These are phyloP conservation scores for Parmelia sp. DNA, from an alignment of 495 filamentous ascomycete genomes.

Conservation along the genomic window DNA sequence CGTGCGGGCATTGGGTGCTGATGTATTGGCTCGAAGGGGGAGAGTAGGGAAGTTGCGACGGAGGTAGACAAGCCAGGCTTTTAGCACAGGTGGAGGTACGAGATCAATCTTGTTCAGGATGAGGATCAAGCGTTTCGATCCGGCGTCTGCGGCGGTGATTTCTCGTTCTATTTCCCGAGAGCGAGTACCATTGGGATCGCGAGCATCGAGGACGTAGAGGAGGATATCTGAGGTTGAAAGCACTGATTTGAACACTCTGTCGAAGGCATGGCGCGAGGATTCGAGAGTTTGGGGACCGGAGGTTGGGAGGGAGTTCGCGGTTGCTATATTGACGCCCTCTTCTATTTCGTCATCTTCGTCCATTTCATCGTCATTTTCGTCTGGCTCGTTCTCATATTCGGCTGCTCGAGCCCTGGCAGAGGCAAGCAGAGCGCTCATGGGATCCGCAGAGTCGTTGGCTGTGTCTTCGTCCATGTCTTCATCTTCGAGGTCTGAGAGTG, in stretches of 20 bases:
- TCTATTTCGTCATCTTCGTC: slow-evolving; percentile 56
- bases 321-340: slow-evolving; percentile 45
- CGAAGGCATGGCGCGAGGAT: slow-evolving; percentile 76
- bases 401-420: slow-evolving; percentile 81
- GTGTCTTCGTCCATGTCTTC: slow-evolving; percentile 48
- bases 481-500: slow-evolving; percentile 41
- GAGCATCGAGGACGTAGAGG: slow-evolving; percentile 89
- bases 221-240: slow-evolving; percentile 83
- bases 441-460: slow-evolving; percentile 59
- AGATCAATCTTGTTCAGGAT: slow-evolving; percentile 97
- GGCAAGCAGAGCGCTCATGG: slow-evolving; percentile 89
- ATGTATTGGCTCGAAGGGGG: slow-evolving; percentile 77
- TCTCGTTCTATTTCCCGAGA: slow-evolving; percentile 85
- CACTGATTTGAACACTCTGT: slow-evolving; percentile 96
- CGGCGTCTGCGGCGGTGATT: slow-evolving; percentile 76
- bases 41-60: slow-evolving; percentile 89
- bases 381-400: slow-evolving; percentile 56
- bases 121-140: slow-evolving; percentile 83
- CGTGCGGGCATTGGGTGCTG: slow-evolving; percentile 77
- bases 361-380: slow-evolving; percentile 53
- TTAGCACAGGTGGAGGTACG: slow-evolving; percentile 71
- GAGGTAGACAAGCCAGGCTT: slow-evolving; percentile 77
- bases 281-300: slow-evolving; percentile 42
- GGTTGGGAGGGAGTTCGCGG: slow-evolving; percentile 28
- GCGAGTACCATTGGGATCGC: slow-evolving; percentile 85